Percentiles rank a stretch among this genome's conserved stretches.
Conservation (phyloP, 345 rosid species). For the Syzygium jambos region DNA sequence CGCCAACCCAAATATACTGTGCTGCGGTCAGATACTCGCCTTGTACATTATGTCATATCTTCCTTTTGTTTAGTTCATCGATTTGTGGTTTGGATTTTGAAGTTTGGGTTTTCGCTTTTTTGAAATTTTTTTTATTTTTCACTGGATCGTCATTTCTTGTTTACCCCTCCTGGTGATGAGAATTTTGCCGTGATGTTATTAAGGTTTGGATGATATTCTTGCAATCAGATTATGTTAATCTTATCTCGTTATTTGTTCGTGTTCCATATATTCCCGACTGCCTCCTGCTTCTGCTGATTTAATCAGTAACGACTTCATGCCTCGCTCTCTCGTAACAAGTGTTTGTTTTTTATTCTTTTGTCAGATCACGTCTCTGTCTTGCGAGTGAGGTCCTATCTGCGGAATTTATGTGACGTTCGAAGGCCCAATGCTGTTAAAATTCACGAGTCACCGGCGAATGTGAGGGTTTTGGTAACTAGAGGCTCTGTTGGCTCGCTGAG, state of each 20-base stretch:
- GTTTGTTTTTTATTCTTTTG: neutral
- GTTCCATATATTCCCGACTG: neutral
- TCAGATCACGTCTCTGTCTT: neutral
- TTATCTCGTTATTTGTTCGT: neutral
- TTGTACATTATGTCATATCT: too few species aligned
- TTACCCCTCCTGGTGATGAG: too few species aligned
- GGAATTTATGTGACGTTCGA: neutral
- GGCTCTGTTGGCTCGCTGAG: neutral
- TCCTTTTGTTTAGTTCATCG: too few species aligned
- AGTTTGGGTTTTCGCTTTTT: too few species aligned
- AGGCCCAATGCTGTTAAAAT: neutral
- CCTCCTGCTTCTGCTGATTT: neutral
- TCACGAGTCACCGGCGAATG: neutral
- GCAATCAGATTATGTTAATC: neutral
- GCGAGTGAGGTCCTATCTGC: neutral
- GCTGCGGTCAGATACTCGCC: too few species aligned
- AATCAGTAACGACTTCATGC: neutral
- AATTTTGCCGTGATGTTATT: too few species aligned
- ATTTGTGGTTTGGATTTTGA: too few species aligned
- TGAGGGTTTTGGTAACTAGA: neutral
- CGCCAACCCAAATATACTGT: too few species aligned
- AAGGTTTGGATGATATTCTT: slow-evolving; percentile 5
- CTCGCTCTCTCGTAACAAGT: neutral
- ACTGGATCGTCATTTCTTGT: too few species aligned
- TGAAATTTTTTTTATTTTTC: too few species aligned